Base-by-base conservation (phyloP, 2,329 filamentous ascomycete species). In the Diaporthe citri region DNA sequence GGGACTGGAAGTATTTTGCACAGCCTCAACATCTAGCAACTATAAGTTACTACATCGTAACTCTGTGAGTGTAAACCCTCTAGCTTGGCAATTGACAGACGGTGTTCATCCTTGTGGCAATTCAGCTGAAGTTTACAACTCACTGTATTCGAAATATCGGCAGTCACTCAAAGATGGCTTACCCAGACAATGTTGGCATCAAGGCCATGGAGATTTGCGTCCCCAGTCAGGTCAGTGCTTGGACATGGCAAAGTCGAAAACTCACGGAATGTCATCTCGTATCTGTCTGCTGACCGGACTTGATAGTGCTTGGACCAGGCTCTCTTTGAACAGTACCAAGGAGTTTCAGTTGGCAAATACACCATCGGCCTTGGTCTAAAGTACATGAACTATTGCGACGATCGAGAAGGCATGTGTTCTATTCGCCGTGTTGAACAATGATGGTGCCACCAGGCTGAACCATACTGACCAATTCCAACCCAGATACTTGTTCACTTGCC, bases 131-230 rank as follows among this genome's bases (percentile, higher is more conserved):
- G 3, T 8, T 34, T 31, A 0, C 10, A 20, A 10, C 22, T 39
- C 48, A 41, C 46, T 78, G 34, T 48, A 20, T 25, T 39, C 2
- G 43, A 17, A 57, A 43, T 28, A 57, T 5, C 59, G 17, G 12
- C 36, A 36, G 34, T 36, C 8, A 39, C 36, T 64, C 81, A 87
- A 87, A 77, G 75, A 95, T 95, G 93, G 90, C 93, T 82, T 84
- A 93, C 86, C 93, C 94, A 78, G 91, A 95, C 85, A 96, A 96
- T 87, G 93, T 97, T 85, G 94, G 94, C 90, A 95, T 97, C 84
- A 96, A 96, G 88, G 94, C 94, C 93, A 94, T 96, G 85, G 94
- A 96, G 84, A 91, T 97, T 82, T 97, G 97, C 86, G 94, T 95
- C 83, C 94, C 94, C 78, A 93, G 89, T 84, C 94, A 96, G 91